Conservation (phyloP, 345 rosid species). For the Pelargonium nanum region DNA sequence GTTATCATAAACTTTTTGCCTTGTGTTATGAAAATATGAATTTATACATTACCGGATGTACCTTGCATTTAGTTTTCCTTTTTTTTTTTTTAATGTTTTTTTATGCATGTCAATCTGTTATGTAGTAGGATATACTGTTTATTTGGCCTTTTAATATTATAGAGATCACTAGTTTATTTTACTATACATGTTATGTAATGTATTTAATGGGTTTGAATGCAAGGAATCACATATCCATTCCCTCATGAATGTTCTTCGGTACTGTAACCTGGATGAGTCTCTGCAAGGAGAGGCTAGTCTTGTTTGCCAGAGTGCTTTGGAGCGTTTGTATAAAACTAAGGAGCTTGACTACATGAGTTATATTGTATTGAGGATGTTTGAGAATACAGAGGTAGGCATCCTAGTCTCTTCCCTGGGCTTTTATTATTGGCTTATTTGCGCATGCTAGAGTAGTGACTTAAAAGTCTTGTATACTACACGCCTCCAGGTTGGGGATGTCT, state of each 20-base stretch:
- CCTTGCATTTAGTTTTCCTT: too few relatives aligned
- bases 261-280: conserved; percentile 92
- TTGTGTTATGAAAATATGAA: too few relatives aligned
- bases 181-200: not conserved
- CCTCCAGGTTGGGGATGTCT: too few relatives aligned
- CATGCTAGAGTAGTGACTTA: too few relatives aligned
- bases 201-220: conserved; percentile 10
- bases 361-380: conserved; percentile 83
- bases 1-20: too few relatives aligned
- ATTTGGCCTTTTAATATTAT: too few relatives aligned
- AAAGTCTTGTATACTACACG: too few relatives aligned
- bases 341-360: conserved; percentile 99
- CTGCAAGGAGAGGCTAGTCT: conserved; percentile 94
- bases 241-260: conserved; percentile 86
- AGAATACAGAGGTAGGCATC: conserved; percentile 65
- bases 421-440: too few relatives aligned
- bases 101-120: not conserved
- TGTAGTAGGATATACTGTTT: too few relatives aligned
- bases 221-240: conserved; percentile 99
- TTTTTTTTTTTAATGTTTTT: not conserved
- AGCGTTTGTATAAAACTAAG: conserved; percentile 68
- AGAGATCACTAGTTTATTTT: too few relatives aligned
- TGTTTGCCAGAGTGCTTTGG: conserved; percentile 61
- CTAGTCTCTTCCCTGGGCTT: not conserved
- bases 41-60: too few relatives aligned